phyloP scores from a whole-genome alignment of 441 rosid genomes.

The Lepidium campestre region DNA sequence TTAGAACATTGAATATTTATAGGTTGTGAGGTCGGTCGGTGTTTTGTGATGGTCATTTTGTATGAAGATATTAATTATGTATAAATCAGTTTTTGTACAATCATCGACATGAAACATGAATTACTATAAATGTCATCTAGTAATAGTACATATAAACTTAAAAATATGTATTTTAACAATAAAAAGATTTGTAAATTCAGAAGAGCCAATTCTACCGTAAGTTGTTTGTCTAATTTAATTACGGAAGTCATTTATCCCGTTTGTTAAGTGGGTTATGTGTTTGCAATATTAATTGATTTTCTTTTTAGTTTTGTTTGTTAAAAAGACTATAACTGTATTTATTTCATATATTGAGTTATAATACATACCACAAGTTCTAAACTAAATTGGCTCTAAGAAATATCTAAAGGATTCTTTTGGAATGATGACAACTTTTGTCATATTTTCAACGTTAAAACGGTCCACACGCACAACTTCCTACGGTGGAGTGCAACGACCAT shows the following conservation, averaged over 20 bases:
- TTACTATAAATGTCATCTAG: not conserved
- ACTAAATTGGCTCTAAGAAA: not conserved
- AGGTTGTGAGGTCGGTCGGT: not conserved
- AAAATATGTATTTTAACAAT: not conserved
- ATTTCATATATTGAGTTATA: not conserved
- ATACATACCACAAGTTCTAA: not conserved
- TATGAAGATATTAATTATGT: not conserved
- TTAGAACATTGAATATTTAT: not conserved
- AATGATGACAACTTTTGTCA: slow-evolving; percentile 17
- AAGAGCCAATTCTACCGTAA: not conserved
- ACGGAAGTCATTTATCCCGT: not conserved
- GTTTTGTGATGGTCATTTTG: not conserved
- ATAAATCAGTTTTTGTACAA: not conserved
- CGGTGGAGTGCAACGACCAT: slow-evolving; percentile 31
- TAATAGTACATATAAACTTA: too few species aligned
- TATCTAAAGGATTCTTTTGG: slow-evolving; percentile 19
- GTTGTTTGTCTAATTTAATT: not conserved
- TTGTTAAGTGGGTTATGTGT: not conserved
- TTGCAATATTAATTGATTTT: not conserved
- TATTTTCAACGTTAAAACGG: slow-evolving; percentile 30
- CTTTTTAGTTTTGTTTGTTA: too few species aligned
- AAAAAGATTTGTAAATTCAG: not conserved
- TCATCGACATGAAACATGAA: not conserved
- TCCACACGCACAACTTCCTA: slow-evolving; percentile 33
- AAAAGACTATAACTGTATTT: not conserved